A percentile compares a stretch with the other conserved stretches of the same genome.
These are phyloP conservation scores for Russula virescens DNA, from an alignment of 768 basidiomycete species.

Conservation along the genomic window DNA sequence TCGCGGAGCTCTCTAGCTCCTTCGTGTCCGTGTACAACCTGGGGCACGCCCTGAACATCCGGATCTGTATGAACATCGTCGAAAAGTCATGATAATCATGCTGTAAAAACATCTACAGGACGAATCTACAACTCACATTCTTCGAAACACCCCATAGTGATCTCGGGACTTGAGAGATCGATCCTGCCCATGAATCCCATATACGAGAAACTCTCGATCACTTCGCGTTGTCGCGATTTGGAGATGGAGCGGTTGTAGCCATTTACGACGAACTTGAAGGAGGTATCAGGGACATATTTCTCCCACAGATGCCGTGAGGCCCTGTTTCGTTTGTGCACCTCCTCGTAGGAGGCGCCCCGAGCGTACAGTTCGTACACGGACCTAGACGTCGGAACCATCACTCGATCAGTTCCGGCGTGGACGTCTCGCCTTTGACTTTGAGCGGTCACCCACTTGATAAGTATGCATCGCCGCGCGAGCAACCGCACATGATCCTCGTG, in stretches of 20 bases:
- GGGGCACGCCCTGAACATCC: constrained; percentile 41
- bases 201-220: constrained; percentile 78
- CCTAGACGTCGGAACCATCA: constrained; percentile 25
- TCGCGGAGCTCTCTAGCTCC: constrained; percentile 64
- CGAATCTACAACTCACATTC: constrained; percentile 61
- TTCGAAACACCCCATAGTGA: constrained; percentile 71
- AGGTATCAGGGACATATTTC: constrained; percentile 54
- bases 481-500: constrained; percentile 65
- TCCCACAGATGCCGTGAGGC: constrained; percentile 46
- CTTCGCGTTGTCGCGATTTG: constrained; percentile 52
- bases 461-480: constrained; percentile 72
- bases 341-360: constrained; percentile 60
- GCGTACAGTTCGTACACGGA: constrained; percentile 73
- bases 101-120: neutral
- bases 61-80: constrained; percentile 38
- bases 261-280: constrained; percentile 76
- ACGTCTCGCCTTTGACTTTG: neutral
- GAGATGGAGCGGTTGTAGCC: constrained; percentile 73
- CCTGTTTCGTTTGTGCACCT: constrained; percentile 55
- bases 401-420: neutral
- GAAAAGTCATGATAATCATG: neutral
- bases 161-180: constrained; percentile 72
- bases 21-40: constrained; percentile 44
- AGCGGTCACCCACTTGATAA: constrained; percentile 65
- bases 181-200: constrained; percentile 81